Percentiles rank a stretch among this genome's conserved stretches.
Evolutionary conservation across 805 yeast genomes (phyloP).

Genomic region (Spathaspora hagerdaliae): DNA sequence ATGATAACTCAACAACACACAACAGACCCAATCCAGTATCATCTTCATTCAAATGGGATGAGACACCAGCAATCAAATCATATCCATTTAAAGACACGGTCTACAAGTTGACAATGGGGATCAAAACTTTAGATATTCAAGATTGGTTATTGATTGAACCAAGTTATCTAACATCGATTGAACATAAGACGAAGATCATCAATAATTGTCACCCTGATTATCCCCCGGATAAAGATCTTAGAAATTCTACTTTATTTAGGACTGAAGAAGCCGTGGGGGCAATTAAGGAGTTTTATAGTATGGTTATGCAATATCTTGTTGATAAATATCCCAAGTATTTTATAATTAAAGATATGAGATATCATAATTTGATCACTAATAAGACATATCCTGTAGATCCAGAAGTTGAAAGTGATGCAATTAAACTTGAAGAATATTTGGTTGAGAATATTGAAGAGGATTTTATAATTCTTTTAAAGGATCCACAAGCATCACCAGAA

Average conservation of each 20-base stretch:
- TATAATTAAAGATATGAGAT: slow-evolving; percentile 5
- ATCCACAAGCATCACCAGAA: slow-evolving; percentile 15
- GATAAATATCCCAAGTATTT: slow-evolving; percentile 39
- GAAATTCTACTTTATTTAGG: slow-evolving; percentile 26
- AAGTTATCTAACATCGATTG: slow-evolving; percentile 22
- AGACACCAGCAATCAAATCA: slow-evolving; percentile 18
- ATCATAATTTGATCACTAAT: slow-evolving; percentile 25
- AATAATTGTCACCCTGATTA: slow-evolving; percentile 32
- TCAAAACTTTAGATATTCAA: slow-evolving; percentile 35
- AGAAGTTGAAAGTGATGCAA: slow-evolving; percentile 9
- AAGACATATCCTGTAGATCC: slow-evolving; percentile 16
- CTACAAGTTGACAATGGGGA: slow-evolving; percentile 62
- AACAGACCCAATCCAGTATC: slow-evolving; percentile 12
- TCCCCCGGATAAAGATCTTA: slow-evolving; percentile 20
- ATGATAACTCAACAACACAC: background rate
- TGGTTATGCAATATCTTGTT: slow-evolving; percentile 28
- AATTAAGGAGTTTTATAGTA: slow-evolving; percentile 30
- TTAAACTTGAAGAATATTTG: slow-evolving; percentile 18
- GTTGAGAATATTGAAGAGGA: slow-evolving; percentile 37
- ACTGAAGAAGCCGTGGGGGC: slow-evolving; percentile 33
- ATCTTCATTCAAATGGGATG: slow-evolving; percentile 23
- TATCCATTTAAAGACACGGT: slow-evolving; percentile 58
- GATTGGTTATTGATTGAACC: slow-evolving; percentile 42
- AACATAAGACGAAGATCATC: slow-evolving; percentile 24
- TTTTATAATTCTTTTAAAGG: slow-evolving; percentile 35